phyloP scores from a whole-genome alignment of 2,329 filamentous ascomycete species.

The Capronia coronata region DNA sequence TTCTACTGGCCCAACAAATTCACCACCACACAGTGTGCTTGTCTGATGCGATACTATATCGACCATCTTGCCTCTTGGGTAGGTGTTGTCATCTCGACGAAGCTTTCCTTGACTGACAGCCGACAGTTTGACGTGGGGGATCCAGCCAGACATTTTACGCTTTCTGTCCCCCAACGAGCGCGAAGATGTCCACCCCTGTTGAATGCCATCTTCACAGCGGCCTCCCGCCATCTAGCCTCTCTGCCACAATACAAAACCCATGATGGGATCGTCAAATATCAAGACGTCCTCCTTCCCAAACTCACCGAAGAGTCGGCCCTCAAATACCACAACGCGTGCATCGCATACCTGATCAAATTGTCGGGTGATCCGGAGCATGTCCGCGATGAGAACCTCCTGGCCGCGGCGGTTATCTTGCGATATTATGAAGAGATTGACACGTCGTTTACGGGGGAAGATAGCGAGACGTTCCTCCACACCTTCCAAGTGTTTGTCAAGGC shows the following conservation, averaged over 20 bases:
- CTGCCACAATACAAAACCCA: slow-evolving; percentile 13
- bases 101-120: slow-evolving; percentile 5
- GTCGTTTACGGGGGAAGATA: slow-evolving; percentile 39
- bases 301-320: slow-evolving; percentile 27
- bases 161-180: slow-evolving; percentile 26
- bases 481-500: slow-evolving; percentile 26
- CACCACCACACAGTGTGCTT: slow-evolving; percentile 28
- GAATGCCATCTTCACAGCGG: slow-evolving; percentile 28
- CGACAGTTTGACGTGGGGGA: slow-evolving; percentile 28
- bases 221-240: slow-evolving; percentile 24
- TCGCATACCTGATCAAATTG: slow-evolving; percentile 30
- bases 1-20: slow-evolving; percentile 28
- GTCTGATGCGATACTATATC: slow-evolving; percentile 28
- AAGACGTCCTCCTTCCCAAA: slow-evolving; percentile 21
- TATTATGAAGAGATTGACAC: slow-evolving; percentile 52
- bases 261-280: slow-evolving; percentile 21
- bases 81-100: background rate
- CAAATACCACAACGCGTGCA: slow-evolving; percentile 30
- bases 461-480: slow-evolving; percentile 20
- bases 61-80: slow-evolving; percentile 28
- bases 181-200: slow-evolving; percentile 25
- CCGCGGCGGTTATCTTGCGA: slow-evolving; percentile 52
- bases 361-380: slow-evolving; percentile 35
- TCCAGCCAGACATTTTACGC: slow-evolving; percentile 24
- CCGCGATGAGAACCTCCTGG: slow-evolving; percentile 48